phyloP scores from a whole-genome alignment of 2,329 filamentous ascomycete genomes.

The Beauveria australis region DNA sequence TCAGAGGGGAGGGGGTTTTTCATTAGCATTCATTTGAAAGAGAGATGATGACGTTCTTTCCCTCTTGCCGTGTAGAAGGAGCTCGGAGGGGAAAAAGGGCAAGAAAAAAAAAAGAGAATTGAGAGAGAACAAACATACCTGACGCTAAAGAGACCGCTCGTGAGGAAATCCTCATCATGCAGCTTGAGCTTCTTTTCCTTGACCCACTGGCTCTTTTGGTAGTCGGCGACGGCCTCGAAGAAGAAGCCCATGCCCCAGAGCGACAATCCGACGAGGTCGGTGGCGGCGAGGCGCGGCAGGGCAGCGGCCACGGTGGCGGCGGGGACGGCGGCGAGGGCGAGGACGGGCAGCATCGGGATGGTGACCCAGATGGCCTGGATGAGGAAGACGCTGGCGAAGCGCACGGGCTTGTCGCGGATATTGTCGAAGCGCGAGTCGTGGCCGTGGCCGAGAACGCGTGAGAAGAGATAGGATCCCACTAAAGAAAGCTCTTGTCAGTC shows the following conservation, averaged over 20 bases:
- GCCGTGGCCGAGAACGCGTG: constrained; percentile 50
- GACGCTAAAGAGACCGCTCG: constrained; percentile 52
- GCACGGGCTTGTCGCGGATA: constrained; percentile 27
- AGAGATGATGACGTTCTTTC: no score
- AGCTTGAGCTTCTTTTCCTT: constrained; percentile 54
- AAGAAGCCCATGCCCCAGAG: constrained; percentile 51
- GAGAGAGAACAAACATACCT: constrained; percentile 26
- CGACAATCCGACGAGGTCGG: constrained; percentile 48
- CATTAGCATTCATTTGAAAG: background rate
- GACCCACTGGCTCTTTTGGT: constrained; percentile 56
- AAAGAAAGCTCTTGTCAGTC: background rate
- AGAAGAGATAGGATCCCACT: constrained; percentile 60
- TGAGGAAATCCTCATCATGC: constrained; percentile 60
- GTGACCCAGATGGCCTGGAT: constrained; percentile 62
- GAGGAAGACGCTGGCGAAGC: constrained; percentile 30
- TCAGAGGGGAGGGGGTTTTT: background rate
- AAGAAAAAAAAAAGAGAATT: background rate
- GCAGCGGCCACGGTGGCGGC: constrained; percentile 39
- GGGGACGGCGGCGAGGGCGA: constrained; percentile 56
- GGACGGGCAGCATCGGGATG: constrained; percentile 56
- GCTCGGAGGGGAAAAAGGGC: no score
- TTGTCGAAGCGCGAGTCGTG: constrained; percentile 44
- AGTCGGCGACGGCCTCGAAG: constrained; percentile 54
- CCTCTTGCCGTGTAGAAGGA: background rate
- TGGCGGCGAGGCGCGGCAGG: constrained; percentile 37